A percentile compares a stretch with the other conserved stretches of the same genome.
These are phyloP conservation scores for Flaveria robusta DNA, from an alignment of 129 eudicot genomes.

Conservation along the genomic window DNA sequence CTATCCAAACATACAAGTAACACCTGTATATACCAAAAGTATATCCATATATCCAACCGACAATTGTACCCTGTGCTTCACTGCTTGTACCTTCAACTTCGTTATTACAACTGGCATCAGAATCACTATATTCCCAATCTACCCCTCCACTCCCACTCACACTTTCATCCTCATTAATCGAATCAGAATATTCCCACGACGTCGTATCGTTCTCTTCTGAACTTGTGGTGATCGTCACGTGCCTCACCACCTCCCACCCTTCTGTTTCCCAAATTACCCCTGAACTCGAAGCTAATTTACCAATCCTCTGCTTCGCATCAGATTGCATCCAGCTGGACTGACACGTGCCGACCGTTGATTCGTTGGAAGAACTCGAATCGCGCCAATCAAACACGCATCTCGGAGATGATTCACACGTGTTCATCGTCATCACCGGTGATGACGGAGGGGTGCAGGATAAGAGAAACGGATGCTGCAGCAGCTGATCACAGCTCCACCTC, in stretches of 20 bases:
- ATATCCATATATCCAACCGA: constrained; percentile 10
- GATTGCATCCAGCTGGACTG: background rate
- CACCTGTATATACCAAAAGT: constrained; percentile 7
- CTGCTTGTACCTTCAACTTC: constrained; percentile 24
- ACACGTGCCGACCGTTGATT: constrained; percentile 24
- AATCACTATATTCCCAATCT: constrained; percentile 36
- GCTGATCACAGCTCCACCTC: constrained; percentile 76
- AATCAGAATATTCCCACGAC: constrained; percentile 32
- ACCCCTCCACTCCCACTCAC: constrained; percentile 33
- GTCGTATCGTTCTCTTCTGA: constrained; percentile 14
- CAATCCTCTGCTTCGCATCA: constrained; percentile 45
- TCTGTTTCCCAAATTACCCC: constrained; percentile 72
- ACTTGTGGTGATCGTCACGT: background rate
- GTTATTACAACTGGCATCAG: constrained; percentile 6
- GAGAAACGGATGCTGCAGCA: constrained; percentile 63
- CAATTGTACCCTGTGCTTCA: constrained; percentile 25
- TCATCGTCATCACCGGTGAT: background rate
- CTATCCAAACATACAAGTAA: constrained; percentile 13
- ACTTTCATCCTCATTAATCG: constrained; percentile 15
- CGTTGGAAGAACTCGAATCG: constrained; percentile 34
- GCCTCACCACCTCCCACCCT: constrained; percentile 72
- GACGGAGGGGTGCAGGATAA: constrained; percentile 28
- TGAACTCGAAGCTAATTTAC: constrained; percentile 45
- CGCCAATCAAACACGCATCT: constrained; percentile 61
- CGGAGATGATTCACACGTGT: constrained; percentile 43